These are phyloP conservation scores for Penicillium paradoxum DNA, from an alignment of 495 filamentous ascomycete genomes.

Conservation along the genomic window DNA sequence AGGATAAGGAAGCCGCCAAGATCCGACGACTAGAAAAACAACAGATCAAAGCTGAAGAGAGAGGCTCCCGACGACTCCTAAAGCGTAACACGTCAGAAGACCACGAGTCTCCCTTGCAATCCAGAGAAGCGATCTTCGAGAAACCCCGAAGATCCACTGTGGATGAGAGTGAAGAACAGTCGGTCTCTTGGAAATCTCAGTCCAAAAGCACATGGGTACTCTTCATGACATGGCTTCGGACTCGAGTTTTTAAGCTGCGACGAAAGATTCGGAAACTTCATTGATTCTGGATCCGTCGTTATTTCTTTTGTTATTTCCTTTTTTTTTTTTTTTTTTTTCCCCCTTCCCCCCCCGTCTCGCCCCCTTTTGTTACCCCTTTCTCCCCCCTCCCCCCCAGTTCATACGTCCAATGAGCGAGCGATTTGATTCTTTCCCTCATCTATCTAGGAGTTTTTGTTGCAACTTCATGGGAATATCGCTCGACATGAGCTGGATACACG, in stretches of 20 bases:
- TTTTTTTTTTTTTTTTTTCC: neutral
- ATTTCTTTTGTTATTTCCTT: slow-evolving; percentile 1
- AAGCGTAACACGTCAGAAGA: slow-evolving; percentile 25
- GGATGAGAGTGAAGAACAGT: slow-evolving; percentile 1
- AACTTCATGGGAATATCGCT: slow-evolving; percentile 2
- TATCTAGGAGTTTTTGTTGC: slow-evolving; percentile 3
- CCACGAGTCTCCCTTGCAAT: slow-evolving; percentile 6
- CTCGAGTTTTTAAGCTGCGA: slow-evolving; percentile 42
- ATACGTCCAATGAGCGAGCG: slow-evolving; percentile 9
- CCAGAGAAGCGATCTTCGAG: slow-evolving; percentile 15
- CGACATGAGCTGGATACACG: slow-evolving; percentile 3
- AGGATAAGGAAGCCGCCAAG: slow-evolving; percentile 57
- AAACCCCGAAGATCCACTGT: slow-evolving; percentile 4
- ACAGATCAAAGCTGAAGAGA: slow-evolving; percentile 47
- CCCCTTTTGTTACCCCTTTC: too few species aligned
- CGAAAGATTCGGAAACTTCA: slow-evolving; percentile 32
- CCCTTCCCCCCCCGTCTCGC: neutral
- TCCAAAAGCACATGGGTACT: slow-evolving; percentile 43
- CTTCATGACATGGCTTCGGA: slow-evolving; percentile 47
- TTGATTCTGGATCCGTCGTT: slow-evolving; percentile 10
- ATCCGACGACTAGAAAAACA: slow-evolving; percentile 51
- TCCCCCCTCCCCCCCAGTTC: neutral
- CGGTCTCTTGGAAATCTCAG: slow-evolving; percentile 33
- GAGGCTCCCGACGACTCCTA: slow-evolving; percentile 32
- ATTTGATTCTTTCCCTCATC: slow-evolving; percentile 5